Base-by-base conservation (phyloP, 805 yeast species). In the Candida schatavii region DNA sequence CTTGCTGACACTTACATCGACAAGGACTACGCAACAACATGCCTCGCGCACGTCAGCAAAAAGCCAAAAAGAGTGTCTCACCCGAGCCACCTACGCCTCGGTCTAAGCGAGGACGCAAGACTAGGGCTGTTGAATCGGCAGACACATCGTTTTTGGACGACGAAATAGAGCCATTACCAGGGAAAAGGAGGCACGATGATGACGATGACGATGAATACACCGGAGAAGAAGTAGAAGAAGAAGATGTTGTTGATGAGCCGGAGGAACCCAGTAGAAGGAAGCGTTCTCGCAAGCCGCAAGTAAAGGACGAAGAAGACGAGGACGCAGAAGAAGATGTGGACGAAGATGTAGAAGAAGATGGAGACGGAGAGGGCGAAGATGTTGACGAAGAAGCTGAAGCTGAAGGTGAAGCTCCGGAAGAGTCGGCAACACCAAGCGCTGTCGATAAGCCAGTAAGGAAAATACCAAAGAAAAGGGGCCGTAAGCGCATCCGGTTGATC, bases 391-490 rank as follows among this genome's bases (percentile, higher is more conserved):
- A 25, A 13, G 43, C 34, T 27, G 39, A 39, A 9, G 54, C 34
- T 15, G 20, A 29, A 22, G 34, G 35, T 26, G 33, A 38, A 17
- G 11, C 30, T 19, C 46, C 45, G 13, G 47, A 49, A 46, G 43
- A 21, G 23, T 7, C 32, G 17, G 28, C 40, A 22, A 14, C 39
- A 9, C 30, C 30, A 3, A 26, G 15, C 7, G 29, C 15, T 35
- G n/a, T 14, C 9, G 22, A 45, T 45, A 34, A 49, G 46, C 35
- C 46, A 17, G 47, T 45, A 35, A 40, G 45, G 27, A 47, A 44
- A 19, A 60, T 56, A 29, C 72, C 68, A 2, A 68, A 65, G 47
- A 66, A 69, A 50, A 66, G 72, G 46, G 74, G 74, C 34, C 62
- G 75, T 42, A 66, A 70, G 52, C 68, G 61, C 52, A 64, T 66